Base-by-base conservation (phyloP, 2,329 filamentous ascomycete species). In the Clarireedia monteithiana region DNA sequence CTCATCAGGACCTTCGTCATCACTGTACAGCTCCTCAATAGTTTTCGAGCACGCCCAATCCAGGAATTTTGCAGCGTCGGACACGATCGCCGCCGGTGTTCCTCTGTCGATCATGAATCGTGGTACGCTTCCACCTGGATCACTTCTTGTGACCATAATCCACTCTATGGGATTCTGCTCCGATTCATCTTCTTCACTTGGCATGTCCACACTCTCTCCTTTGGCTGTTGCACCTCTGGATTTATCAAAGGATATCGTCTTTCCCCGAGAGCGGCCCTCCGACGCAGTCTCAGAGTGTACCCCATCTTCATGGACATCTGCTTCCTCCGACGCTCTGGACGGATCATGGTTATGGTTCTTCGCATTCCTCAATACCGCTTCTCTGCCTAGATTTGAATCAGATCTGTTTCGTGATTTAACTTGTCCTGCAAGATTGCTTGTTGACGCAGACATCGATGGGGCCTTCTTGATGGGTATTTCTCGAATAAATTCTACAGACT, bases 401-500 rank as follows among this genome's bases (percentile, higher is more conserved):
- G 51, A 69, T 59, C 61, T 66, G 58, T 58, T 69, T 62, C 47
- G 66, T 15, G 20, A 66, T 68, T 69, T 62, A 6, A 62, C 23
- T 9, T 71, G 69, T 23, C 66, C 67, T 40, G 63, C 62, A 2
- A 78, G 61, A 58, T 80, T 74, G 4, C 72, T 68, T 0, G 76
- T 75, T 17, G 77, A 80, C 26, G 70, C 67, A 5, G 72, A 72
- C 60, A 72, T 72, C 24, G 53, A 20, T 9, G 73, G 72, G 26
- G 61, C 60, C 3, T 73, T 68, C 60, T 75, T 68, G 9, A 84
- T 68, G 0, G 85, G 86, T 14, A 96, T 80, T 71, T 97, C 91
- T 50, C 91, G 79, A 56, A 96, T 91, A 62, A 96, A 78, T 71
- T 97, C 92, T 15, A 96, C 86, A 1, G 89, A 95, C 73, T 96